Conservation (phyloP, 257 asterid genomes). For the Jacaranda copaia region DNA sequence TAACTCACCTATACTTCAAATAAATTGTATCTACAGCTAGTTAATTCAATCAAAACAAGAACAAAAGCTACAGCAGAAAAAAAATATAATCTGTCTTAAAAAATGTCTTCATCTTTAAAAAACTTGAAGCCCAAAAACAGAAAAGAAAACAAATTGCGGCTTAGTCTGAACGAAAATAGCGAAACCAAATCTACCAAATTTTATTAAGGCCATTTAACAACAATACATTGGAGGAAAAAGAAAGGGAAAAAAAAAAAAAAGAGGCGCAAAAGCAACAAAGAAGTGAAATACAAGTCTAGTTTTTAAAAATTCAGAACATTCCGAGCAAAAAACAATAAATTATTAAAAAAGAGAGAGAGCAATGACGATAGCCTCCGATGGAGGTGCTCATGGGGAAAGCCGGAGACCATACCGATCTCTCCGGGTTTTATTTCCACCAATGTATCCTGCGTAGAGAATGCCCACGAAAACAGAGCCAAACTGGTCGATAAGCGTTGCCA, state of each 20-base stretch:
- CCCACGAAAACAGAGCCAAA: constrained; percentile 51
- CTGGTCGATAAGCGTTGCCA: constrained; percentile 48
- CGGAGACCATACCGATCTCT: constrained; percentile 86
- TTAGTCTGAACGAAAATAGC: neutral
- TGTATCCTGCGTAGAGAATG: constrained; percentile 70
- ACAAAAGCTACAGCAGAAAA: neutral
- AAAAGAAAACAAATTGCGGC: constrained; percentile 8
- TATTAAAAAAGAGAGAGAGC: neutral
- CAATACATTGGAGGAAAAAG: no score
- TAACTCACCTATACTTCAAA: constrained; percentile 10
- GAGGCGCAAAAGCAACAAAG: no score
- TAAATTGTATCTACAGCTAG: neutral
- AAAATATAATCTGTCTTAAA: neutral
- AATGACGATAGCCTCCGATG: constrained; percentile 63
- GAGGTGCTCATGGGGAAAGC: constrained; percentile 91
- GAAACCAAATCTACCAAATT: neutral
- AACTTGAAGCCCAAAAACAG: constrained; percentile 1
- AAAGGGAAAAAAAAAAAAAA: no score
- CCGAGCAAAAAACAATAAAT: neutral
- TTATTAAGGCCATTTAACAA: neutral
- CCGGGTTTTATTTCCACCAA: constrained; percentile 83
- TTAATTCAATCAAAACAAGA: constrained; percentile 16
- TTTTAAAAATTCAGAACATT: no score
- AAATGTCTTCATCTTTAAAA: neutral
- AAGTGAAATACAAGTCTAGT: no score